Conservation (phyloP, 352 stramenopile species). For the Phytophthora fragariaefolia region DNA sequence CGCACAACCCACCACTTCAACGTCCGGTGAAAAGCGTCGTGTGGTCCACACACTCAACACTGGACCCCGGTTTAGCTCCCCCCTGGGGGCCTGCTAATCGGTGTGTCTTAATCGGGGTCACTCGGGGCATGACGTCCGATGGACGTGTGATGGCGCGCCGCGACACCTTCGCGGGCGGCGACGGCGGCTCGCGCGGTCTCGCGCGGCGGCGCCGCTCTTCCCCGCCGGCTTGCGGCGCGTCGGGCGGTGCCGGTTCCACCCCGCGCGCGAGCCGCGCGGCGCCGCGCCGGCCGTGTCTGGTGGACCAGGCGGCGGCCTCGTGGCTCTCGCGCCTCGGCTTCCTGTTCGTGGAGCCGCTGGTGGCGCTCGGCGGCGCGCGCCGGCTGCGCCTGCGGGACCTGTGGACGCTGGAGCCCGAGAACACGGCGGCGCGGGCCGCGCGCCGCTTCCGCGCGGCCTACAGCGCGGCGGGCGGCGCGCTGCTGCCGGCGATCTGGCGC, state of each 20-base stretch:
- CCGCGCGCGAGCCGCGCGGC: not conserved
- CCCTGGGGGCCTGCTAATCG: no score
- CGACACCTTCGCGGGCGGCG: constrained; percentile 16
- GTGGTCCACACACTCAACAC: no score
- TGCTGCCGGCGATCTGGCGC: constrained; percentile 32
- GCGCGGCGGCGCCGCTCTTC: constrained; percentile 15
- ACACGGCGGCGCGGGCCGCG: constrained; percentile 30
- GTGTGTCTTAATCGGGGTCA: no score
- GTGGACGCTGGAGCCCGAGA: constrained; percentile 41
- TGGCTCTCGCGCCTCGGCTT: constrained; percentile 45
- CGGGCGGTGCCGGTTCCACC: not conserved
- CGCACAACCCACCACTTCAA: no score
- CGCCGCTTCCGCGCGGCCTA: constrained; percentile 41
- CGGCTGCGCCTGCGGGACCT: constrained; percentile 38
- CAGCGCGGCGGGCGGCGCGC: constrained; percentile 10
- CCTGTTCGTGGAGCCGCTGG: constrained; percentile 42
- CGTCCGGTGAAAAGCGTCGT: no score
- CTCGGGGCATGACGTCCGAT: constrained; percentile 25
- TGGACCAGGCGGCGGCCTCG: constrained; percentile 25
- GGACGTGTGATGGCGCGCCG: constrained; percentile 10
- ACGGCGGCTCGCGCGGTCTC: constrained; percentile 15
- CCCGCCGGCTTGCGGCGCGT: not conserved
- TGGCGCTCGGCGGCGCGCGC: constrained; percentile 28
- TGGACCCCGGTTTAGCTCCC: no score
- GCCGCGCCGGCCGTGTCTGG: constrained; percentile 10